Percentiles rank a stretch among this genome's conserved stretches.
Evolutionary conservation across 192 early-diverging fungal genomes (phyloP).

Genomic region (Lobosporangium transversale): DNA sequence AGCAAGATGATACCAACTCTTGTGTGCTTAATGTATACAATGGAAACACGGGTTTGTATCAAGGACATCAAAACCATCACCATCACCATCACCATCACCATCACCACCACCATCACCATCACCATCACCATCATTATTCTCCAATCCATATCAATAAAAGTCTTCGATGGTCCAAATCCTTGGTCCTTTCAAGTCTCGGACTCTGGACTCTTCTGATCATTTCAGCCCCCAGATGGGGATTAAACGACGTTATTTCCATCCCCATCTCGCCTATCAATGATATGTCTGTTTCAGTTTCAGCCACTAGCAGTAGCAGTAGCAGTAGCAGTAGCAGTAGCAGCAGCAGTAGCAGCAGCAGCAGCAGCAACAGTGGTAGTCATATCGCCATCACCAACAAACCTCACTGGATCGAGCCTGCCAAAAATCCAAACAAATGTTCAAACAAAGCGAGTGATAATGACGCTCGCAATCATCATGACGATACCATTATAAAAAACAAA

Average conservation of each 20-base stretch:
- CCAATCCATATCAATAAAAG: no score
- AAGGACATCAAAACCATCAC: not conserved
- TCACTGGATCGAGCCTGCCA: no score
- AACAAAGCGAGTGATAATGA: no score
- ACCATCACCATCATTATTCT: not conserved
- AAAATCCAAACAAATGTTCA: no score
- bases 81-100: not conserved
- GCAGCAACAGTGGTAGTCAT: no score
- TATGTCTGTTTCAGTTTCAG: not conserved
- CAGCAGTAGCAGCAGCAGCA: no score
- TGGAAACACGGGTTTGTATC: no score
- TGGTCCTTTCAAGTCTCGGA: slow-evolving; percentile 6
- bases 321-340: no score
- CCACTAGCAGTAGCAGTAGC: no score
- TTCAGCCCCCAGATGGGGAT: not conserved
- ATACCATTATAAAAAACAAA: not conserved
- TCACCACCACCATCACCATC: not conserved
- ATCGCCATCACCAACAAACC: no score
- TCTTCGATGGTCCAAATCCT: not conserved
- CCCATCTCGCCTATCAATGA: not conserved
- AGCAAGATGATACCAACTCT: no score
- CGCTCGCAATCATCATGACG: not conserved
- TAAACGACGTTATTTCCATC: slow-evolving; percentile 10
- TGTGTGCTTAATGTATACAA: no score
- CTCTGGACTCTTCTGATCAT: slow-evolving; percentile 3